Conservation (phyloP, 768 basidiomycete genomes). For the Rhizopogon salebrosus region DNA sequence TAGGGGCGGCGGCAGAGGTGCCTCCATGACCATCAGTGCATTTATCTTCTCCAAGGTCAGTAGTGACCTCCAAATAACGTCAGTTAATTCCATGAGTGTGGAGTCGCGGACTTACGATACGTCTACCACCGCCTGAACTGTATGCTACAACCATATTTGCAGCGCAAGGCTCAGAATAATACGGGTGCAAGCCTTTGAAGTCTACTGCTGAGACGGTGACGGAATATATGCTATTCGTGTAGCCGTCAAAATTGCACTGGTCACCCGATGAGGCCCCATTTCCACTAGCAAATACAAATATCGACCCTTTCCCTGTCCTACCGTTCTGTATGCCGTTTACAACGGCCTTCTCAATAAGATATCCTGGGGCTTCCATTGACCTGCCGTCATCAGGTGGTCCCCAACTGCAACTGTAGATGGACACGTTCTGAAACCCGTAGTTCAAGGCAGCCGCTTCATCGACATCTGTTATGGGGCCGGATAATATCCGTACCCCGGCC, state of each 20-base stretch:
- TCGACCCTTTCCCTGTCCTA: constrained; percentile 81
- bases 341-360: constrained; percentile 89
- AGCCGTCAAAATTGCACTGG: constrained; percentile 99
- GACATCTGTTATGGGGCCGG: constrained; percentile 88
- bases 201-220: constrained; percentile 96
- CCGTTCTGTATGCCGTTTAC: constrained; percentile 92
- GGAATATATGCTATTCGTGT: constrained; percentile 96
- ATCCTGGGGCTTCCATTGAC: constrained; percentile 91
- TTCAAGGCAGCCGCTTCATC: constrained; percentile 96
- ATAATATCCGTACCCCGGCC: constrained; percentile 92
- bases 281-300: constrained; percentile 96
- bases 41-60: constrained; percentile 80
- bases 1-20: constrained; percentile 96
- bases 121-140: constrained; percentile 89
- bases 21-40: constrained; percentile 88
- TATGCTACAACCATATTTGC: constrained; percentile 97
- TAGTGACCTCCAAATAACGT: constrained; percentile 65
- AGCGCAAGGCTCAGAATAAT: constrained; percentile 96
- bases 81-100: constrained; percentile 9
- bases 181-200: constrained; percentile 88
- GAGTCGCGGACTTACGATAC: constrained; percentile 60
- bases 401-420: constrained; percentile 96
- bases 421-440: constrained; percentile 87
- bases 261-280: constrained; percentile 90
- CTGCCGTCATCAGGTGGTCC: constrained; percentile 94